A percentile compares a stretch with the other conserved stretches of the same genome.
phyloP scores from a whole-genome alignment of 495 filamentous ascomycete species.

The Neurospora intermedia region DNA sequence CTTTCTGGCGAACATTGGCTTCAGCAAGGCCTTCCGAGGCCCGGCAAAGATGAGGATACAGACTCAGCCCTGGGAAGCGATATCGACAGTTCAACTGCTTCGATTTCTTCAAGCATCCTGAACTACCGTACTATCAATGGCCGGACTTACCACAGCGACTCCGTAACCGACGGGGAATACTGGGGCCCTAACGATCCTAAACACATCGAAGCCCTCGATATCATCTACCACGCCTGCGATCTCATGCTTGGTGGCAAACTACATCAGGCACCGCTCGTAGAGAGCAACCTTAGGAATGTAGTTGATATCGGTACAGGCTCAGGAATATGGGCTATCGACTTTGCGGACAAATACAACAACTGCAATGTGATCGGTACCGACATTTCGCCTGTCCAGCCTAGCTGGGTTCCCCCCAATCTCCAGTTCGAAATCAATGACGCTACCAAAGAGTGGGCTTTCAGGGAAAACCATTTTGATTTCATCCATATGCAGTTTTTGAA shows the following conservation, averaged over 20 bases:
- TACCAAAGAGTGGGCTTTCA: conserved; percentile 34
- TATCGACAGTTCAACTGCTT: conserved; percentile 23
- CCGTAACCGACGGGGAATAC: background rate
- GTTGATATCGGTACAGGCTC: conserved; percentile 30
- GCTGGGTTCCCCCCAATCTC: conserved; percentile 33
- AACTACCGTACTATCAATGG: conserved; percentile 30
- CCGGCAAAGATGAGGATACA: background rate
- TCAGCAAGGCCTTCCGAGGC: background rate
- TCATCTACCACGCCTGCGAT: conserved; percentile 22
- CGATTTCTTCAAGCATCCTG: conserved; percentile 32
- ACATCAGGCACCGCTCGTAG: conserved; percentile 18
- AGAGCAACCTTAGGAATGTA: conserved; percentile 16
- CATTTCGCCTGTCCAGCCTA: conserved; percentile 34
- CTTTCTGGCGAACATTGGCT: background rate
- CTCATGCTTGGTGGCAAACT: conserved; percentile 33
- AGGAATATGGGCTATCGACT: conserved; percentile 40
- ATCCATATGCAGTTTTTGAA: conserved; percentile 43
- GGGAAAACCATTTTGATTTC: conserved; percentile 42
- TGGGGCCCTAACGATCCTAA: background rate
- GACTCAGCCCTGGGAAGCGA: background rate
- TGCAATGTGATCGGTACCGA: conserved; percentile 43
- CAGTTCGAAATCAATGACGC: conserved; percentile 42
- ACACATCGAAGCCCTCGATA: background rate
- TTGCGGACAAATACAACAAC: conserved; percentile 43
- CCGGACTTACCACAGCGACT: conserved; percentile 24